Percentiles rank a stretch among this genome's conserved stretches.
phyloP scores from a whole-genome alignment of 2,329 filamentous ascomycete species.

The Scedosporium boydii region DNA sequence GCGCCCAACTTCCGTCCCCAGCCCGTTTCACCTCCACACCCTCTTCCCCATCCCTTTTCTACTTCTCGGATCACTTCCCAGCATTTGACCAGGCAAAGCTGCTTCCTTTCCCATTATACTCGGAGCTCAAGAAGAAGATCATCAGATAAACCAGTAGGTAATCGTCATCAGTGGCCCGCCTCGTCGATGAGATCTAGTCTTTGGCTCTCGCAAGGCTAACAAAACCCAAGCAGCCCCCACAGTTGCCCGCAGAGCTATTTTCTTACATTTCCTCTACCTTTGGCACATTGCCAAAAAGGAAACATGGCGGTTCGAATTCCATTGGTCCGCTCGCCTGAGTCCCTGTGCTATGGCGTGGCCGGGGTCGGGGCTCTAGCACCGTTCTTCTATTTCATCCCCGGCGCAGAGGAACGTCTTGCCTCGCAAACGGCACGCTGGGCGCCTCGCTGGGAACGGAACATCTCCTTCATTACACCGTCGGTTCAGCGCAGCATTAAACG shows the following conservation, averaged over 20 bases:
- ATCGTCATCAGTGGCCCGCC: too few relatives aligned
- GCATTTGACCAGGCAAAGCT: too few relatives aligned
- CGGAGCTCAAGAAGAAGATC: too few relatives aligned
- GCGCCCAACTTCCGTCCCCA: too few relatives aligned
- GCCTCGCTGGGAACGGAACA: conserved; percentile 49
- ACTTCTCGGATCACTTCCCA: too few relatives aligned
- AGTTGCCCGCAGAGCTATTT: not conserved
- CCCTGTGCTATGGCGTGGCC: conserved; percentile 43
- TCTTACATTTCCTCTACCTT: not conserved
- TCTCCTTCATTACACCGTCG: conserved; percentile 41
- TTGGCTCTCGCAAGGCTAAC: not conserved
- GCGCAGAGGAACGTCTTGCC: conserved; percentile 43
- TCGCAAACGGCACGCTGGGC: conserved; percentile 48
- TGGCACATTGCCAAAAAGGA: not conserved
- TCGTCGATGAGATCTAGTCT: too few relatives aligned
- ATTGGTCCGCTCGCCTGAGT: conserved; percentile 25
- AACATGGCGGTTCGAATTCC: not conserved
- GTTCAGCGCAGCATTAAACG: conserved; percentile 37
- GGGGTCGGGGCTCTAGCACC: conserved; percentile 44
- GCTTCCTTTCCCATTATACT: too few relatives aligned
- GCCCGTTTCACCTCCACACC: too few relatives aligned
- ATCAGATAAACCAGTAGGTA: too few relatives aligned
- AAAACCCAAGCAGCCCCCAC: not conserved
- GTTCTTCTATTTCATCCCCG: conserved; percentile 47
- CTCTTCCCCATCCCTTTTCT: too few relatives aligned